These are phyloP conservation scores for Rhodotorula sp. DNA, from an alignment of 1,284 basidiomycete species.

Conservation along the genomic window DNA sequence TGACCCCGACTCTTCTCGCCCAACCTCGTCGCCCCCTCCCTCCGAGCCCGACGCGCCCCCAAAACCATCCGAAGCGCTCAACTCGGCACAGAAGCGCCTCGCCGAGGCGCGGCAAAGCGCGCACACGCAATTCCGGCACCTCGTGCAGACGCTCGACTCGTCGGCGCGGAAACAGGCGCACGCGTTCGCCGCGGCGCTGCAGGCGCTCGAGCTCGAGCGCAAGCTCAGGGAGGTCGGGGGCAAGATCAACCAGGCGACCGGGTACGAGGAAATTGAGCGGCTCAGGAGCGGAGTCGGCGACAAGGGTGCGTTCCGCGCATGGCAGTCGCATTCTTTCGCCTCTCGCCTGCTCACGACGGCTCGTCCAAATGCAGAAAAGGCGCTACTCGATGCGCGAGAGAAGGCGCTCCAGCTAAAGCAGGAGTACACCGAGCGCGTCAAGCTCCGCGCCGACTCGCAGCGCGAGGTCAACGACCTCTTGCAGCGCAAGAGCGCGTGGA, in stretches of 20 bases:
- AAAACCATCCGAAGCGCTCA: neutral
- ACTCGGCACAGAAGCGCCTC: conserved; percentile 1
- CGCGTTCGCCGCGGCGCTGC: conserved; percentile 20
- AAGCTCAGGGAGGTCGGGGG: conserved; percentile 71
- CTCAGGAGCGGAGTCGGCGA: conserved; percentile 75
- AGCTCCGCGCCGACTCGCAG: conserved; percentile 70
- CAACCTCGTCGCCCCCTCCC: neutral
- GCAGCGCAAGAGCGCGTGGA: conserved; percentile 81
- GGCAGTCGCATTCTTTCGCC: rapidly evolving
- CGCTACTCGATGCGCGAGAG: conserved; percentile 30
- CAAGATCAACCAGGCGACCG: conserved; percentile 79
- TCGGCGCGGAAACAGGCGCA: conserved; percentile 27
- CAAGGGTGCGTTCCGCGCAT: conserved; percentile 62
- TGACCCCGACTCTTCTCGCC: neutral
- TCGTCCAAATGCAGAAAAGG: conserved; percentile 23
- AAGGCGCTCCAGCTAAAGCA: conserved; percentile 60
- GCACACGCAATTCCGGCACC: conserved; percentile 30
- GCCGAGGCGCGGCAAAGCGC: conserved; percentile 27
- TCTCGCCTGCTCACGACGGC: too few species aligned
- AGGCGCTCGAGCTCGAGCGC: conserved; percentile 35
- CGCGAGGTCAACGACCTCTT: conserved; percentile 86
- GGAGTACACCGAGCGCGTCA: conserved; percentile 71
- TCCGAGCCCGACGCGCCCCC: neutral
- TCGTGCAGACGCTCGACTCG: conserved; percentile 25
- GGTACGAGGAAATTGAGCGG: conserved; percentile 83